Percentiles rank a stretch among this genome's conserved stretches.
Conservation (phyloP, 345 rosid genomes). For the Zanthoxylum bungeanum region DNA sequence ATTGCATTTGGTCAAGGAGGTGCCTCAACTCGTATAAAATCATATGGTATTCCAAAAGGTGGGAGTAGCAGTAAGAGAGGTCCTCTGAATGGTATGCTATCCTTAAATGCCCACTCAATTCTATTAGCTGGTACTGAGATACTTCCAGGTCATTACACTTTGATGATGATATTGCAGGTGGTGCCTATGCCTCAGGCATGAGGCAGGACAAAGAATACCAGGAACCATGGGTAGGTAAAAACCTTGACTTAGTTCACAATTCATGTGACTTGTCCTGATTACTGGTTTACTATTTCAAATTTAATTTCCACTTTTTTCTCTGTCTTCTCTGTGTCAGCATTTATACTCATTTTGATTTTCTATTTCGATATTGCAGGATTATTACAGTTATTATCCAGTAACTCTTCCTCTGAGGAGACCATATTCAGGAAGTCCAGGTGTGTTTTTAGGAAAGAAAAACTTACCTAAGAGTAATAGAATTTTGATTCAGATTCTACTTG, state of each 20-base stretch:
- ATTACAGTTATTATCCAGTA: conserved; percentile 71
- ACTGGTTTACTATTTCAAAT: not conserved
- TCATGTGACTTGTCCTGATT: not conserved
- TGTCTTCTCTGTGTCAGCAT: not conserved
- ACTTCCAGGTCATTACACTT: conserved; percentile 12
- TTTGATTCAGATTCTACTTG: not conserved
- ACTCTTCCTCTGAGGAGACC: conserved; percentile 80
- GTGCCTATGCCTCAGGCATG: conserved; percentile 29
- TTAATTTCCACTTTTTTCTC: not conserved
- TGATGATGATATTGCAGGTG: conserved; percentile 32
- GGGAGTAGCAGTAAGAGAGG: conserved; percentile 22
- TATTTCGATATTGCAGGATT: conserved; percentile 48
- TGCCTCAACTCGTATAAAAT: conserved; percentile 35
- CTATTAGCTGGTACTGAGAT: conserved; percentile 3
- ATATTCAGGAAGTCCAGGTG: conserved; percentile 84
- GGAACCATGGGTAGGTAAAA: conserved; percentile 85
- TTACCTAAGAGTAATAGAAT: conserved; percentile 6
- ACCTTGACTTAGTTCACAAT: conserved; percentile 8
- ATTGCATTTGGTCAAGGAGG: conserved; percentile 55
- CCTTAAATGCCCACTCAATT: not conserved
- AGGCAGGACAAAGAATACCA: conserved; percentile 50
- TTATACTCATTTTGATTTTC: not conserved
- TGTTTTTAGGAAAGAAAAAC: not conserved
- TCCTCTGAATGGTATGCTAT: conserved; percentile 26
- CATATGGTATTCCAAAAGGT: conserved; percentile 35